phyloP scores from a whole-genome alignment of 495 filamentous ascomycete genomes.

The Xylaria nigripes region DNA sequence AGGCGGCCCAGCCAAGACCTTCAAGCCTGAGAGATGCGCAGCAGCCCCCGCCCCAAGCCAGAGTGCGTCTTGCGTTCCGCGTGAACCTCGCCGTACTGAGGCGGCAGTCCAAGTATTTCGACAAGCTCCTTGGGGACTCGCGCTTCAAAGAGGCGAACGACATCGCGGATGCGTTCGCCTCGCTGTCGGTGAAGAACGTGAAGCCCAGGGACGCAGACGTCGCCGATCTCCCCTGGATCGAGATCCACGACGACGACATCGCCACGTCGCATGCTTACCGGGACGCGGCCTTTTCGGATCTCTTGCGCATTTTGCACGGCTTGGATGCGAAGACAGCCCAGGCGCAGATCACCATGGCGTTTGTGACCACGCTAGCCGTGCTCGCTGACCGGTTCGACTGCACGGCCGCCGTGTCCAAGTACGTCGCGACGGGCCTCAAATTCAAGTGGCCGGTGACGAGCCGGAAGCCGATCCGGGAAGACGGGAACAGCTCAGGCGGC shows the following conservation, averaged over 20 bases:
- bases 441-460: constrained; percentile 42
- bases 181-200: constrained; percentile 31
- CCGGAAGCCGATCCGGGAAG: constrained; percentile 31
- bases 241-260: constrained; percentile 51
- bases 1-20: constrained; percentile 14
- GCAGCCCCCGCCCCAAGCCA: constrained; percentile 26
- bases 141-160: constrained; percentile 44
- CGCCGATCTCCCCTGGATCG: constrained; percentile 44
- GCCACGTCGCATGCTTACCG: constrained; percentile 44
- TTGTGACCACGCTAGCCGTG: constrained; percentile 55
- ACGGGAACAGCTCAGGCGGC: constrained; percentile 15
- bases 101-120: constrained; percentile 52
- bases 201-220: constrained; percentile 39
- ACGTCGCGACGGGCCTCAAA: constrained; percentile 30
- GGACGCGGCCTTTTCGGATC: constrained; percentile 44
- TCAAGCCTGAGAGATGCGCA: constrained; percentile 15
- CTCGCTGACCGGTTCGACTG: constrained; percentile 60
- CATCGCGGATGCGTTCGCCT: constrained; percentile 35
- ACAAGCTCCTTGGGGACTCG: constrained; percentile 42
- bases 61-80: constrained; percentile 29
- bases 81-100: constrained; percentile 32
- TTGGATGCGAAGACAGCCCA: constrained; percentile 25
- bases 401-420: constrained; percentile 36
- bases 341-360: constrained; percentile 37
- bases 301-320: constrained; percentile 51